Evolutionary conservation across 2,329 filamentous ascomycete genomes (phyloP), one percentile per base, ranked within the genome.

Genomic region (Arthrocladium fulminans): DNA sequence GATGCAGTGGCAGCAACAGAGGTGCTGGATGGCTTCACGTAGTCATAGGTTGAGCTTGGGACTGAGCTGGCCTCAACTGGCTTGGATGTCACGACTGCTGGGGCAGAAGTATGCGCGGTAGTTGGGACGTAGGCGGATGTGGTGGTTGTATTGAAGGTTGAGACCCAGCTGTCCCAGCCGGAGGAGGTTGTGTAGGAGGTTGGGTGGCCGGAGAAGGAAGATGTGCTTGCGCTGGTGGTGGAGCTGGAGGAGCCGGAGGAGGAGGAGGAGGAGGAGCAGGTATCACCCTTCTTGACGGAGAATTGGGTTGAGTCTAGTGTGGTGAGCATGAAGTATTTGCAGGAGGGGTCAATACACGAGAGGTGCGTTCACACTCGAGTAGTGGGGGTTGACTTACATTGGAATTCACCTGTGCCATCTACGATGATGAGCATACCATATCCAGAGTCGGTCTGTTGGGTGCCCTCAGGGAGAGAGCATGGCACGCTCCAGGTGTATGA

Each of bases 361-460:
- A 13, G 13, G 3, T 5, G 20, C 17, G 12, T 23, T 25, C 20
- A 41, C 39, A 17, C 13, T 19, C 12, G 13, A 3, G n/a, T 3
- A 15, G 17, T 3, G 23, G 13, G 17, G 24, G 22, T 12, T 20
- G 15, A 29, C 54, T 52, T 46, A 56, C 54, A 58, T 52, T 59
- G 56, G 45, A 56, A 59, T 40, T 55, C 53, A 29, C 56, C 56
- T 6, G 56, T 59, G 41, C 55, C 55, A 49, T 59, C 56, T 22
- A 55, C 56, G n/a, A 59, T 59, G 49, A 59, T 54, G 34, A 59
- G 43, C 56, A 59, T 56, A 45, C 56, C 56, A 45, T 59, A 57
- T 10, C 56, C 56, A 15, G 51, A 56, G 17, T 34, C 47, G 19
- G 56, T 58, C 47, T 29, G 22, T 32, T 53, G 47, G 5, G 24